Evolutionary conservation across 495 filamentous ascomycete genomes (phyloP).

Genomic region (Xylaria palmicola): DNA sequence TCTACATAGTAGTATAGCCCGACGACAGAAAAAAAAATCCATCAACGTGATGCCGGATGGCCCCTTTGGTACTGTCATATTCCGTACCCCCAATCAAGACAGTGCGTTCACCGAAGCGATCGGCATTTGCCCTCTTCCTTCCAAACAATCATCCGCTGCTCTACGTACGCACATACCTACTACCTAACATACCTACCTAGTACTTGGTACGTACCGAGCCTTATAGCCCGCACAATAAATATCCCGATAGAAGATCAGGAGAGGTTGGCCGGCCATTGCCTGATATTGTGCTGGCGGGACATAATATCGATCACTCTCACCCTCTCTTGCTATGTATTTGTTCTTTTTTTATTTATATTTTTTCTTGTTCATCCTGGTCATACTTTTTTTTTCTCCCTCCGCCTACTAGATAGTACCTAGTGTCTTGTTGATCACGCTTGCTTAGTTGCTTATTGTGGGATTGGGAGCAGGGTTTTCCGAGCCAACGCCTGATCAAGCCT

Average conservation of each 20-base stretch:
- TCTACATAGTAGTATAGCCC: background rate
- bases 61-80: background rate
- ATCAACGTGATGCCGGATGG: background rate
- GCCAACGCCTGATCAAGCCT: background rate
- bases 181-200: background rate
- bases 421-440: background rate
- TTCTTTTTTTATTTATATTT: background rate
- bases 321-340: background rate
- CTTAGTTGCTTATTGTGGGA: background rate
- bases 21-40: background rate
- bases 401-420: too few species aligned
- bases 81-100: conserved; percentile 1
- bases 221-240: too few species aligned
- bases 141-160: background rate
- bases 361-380: background rate
- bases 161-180: too few species aligned
- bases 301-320: too few species aligned
- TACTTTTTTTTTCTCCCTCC: too few species aligned
- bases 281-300: too few species aligned
- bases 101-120: background rate
- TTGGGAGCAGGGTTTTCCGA: background rate
- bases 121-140: background rate
- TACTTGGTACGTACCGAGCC: too few species aligned
- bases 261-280: background rate
- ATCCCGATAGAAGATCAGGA: background rate